A percentile compares a stretch with the other conserved stretches of the same genome.
Conservation (phyloP, 106 monocot genomes). For the Dendrobium catenatum region DNA sequence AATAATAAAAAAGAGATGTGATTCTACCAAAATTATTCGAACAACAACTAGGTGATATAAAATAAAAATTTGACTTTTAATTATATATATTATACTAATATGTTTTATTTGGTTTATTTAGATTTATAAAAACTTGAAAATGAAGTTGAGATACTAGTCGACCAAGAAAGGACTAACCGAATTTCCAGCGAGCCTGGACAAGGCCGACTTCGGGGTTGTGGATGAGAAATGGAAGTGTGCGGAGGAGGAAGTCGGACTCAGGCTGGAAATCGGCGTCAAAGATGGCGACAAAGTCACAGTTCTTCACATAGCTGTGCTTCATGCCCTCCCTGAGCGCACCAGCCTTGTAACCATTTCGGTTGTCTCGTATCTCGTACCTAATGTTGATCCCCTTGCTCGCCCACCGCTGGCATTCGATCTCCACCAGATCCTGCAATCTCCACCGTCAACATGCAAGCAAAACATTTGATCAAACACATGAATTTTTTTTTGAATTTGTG, state of each 20-base stretch:
- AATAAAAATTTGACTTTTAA: too few species aligned
- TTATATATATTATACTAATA: too few species aligned
- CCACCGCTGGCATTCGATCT: slow-evolving; percentile 32
- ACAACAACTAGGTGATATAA: too few species aligned
- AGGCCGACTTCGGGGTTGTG: slow-evolving; percentile 40
- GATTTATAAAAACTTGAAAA: too few species aligned
- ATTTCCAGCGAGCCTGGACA: slow-evolving; percentile 50
- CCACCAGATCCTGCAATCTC: slow-evolving; percentile 32
- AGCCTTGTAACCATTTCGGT: slow-evolving; percentile 47
- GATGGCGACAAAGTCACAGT: slow-evolving; percentile 38
- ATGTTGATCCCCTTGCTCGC: slow-evolving; percentile 44
- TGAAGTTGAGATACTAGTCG: too few species aligned
- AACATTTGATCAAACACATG: too few species aligned
- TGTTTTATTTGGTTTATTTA: too few species aligned
- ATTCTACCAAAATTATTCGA: too few species aligned
- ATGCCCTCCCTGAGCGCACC: slow-evolving; percentile 45
- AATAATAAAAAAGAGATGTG: too few species aligned
- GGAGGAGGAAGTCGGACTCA: slow-evolving; percentile 38
- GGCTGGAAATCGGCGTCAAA: slow-evolving; percentile 63
- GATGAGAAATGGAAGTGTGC: slow-evolving; percentile 39
- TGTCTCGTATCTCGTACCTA: slow-evolving; percentile 41
- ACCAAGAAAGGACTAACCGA: slow-evolving; percentile 12
- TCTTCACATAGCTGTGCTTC: slow-evolving; percentile 45
- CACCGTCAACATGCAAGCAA: too few species aligned
- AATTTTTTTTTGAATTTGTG: too few species aligned